These are phyloP conservation scores for Cucumis sativus DNA, from an alignment of 306 rosid species.

Conservation along the genomic window Cucumber_9930_V3 NC_026660.2:4135001-4135500, in stretches of 20 bases:
- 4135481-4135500: neutral
- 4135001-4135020: conserved; percentile 77
- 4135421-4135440: neutral
- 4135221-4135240: neutral
- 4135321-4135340: neutral
- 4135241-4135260: neutral
- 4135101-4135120: conserved; percentile 43
- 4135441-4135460: neutral
- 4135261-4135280: neutral
- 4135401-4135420: neutral
- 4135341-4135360: neutral
- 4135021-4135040: conserved; percentile 47
- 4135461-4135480: neutral
- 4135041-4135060: conserved; percentile 55
- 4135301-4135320: neutral
- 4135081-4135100: conserved; percentile 44
- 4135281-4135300: neutral
- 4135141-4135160: conserved; percentile 66
- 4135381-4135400: too few relatives aligned
- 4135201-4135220: neutral
- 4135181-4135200: neutral
- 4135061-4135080: conserved; percentile 72
- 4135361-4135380: neutral
- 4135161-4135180: conserved; percentile 1
- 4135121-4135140: conserved; percentile 52